Evolutionary conservation across 2,329 filamentous ascomycete species (phyloP), one percentile per base, ranked within the genome.

Genomic region (Lachnellula willkommii): DNA sequence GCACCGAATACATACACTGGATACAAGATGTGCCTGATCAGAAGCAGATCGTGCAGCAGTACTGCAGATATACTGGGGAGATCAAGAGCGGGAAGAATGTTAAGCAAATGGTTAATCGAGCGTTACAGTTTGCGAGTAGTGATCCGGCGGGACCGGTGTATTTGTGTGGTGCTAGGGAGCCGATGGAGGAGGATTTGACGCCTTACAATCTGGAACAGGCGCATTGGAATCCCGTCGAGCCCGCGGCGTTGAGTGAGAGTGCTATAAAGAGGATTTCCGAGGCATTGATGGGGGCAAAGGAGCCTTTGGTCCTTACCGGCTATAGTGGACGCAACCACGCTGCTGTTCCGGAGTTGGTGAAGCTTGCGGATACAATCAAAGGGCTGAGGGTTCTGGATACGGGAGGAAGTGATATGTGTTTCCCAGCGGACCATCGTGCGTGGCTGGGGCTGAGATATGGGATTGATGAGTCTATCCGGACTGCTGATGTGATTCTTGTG

Each of bases 401-500:
- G 0, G 88, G 86, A 17, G 88, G 88, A 45, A 87, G 85, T 65
- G 88, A 92, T 66, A 89, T 93, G 87, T 89, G 85, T 66, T 91
- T 92, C 72, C 88, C 87, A 0, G 84, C 82, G 0, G 77, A 86
- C 53, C 87, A 91, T 64, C 82, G 79, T 2, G 82, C 74, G 0
- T 89, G 82, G 74, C 68, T 90, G 12, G 87, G 92, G 2, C 70
- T 94, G 51, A 79, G 84, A 45, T 95, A 85, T 64, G 90, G 90
- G 3, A 78, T 81, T 2, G 88, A 95, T 51, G 83, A 89, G 2
- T 77, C 79, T 43, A 89, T 96, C 68, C 80, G 78, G 47, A 83
- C 83, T 0, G 90, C 92, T 0, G 93, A 96, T 69, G 82, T 90
- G 11, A 95, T 96, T 57, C 63, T 96, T 1, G 86, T 96, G 2